phyloP scores from a whole-genome alignment of 345 rosid species.

The Trapa bicornis region DNA sequence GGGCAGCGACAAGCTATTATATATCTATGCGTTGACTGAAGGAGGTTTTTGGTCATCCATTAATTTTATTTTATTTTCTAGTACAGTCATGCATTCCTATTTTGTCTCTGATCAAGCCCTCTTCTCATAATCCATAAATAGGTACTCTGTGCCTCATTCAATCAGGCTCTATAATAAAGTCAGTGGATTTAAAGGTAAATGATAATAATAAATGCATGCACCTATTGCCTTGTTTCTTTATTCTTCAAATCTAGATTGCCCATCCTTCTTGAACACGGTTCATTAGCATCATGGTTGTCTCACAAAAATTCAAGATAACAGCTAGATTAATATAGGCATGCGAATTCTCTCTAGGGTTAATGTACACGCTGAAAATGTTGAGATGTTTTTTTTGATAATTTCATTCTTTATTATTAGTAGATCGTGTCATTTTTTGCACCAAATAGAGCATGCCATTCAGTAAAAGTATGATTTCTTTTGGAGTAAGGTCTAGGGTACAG shows the following conservation, averaged over 20 bases:
- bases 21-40: constrained; percentile 50
- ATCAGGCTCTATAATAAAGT: constrained; percentile 32
- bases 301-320: not conserved
- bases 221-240: not conserved
- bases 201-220: not conserved
- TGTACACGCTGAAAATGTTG: not conserved
- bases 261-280: not conserved
- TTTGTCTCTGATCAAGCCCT: constrained; percentile 2
- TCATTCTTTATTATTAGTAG: not conserved
- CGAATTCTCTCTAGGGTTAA: not conserved
- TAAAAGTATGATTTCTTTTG: not conserved
- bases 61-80: constrained; percentile 9
- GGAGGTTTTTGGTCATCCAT: constrained; percentile 32
- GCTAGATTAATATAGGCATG: not conserved
- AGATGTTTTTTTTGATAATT: not conserved
- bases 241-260: not conserved
- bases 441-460: not conserved
- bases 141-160: constrained; percentile 54
- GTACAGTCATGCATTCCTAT: not conserved
- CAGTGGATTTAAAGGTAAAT: constrained; percentile 45
- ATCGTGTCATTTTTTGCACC: not conserved
- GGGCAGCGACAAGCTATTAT: constrained; percentile 20
- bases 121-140: constrained; percentile 18
- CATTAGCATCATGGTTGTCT: not conserved
- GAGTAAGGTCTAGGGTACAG: not conserved